A percentile compares a stretch with the other conserved stretches of the same genome.
These are phyloP conservation scores for Trypanosoma caninum DNA, from an alignment of 208 protist genomes.

Conservation along the genomic window DNA sequence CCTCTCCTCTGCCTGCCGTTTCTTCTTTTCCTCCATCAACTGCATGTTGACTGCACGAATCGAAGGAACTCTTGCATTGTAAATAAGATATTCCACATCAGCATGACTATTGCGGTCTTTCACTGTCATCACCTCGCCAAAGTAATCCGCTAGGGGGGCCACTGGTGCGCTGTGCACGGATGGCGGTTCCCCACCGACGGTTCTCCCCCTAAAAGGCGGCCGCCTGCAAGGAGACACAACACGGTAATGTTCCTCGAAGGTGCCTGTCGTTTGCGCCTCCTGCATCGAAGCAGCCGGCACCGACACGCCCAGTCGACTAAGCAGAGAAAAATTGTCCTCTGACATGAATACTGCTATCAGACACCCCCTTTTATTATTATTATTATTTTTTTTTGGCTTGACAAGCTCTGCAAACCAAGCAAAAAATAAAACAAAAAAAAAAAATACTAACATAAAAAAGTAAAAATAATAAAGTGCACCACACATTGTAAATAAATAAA, in stretches of 20 bases:
- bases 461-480: no score
- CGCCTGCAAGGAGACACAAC: slow-evolving; percentile 52
- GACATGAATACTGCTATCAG: slow-evolving; percentile 2
- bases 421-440: neutral
- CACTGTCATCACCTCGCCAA: slow-evolving; percentile 45
- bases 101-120: slow-evolving; percentile 26
- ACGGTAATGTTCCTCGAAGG: slow-evolving; percentile 20
- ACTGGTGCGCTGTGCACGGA: slow-evolving; percentile 20
- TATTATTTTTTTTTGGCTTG: slow-evolving; percentile 3
- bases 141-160: slow-evolving; percentile 42
- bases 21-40: slow-evolving; percentile 41
- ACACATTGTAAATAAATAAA: neutral
- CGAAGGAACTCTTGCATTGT: slow-evolving; percentile 58
- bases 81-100: slow-evolving; percentile 60
- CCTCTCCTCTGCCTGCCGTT: slow-evolving; percentile 5
- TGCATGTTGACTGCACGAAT: slow-evolving; percentile 63
- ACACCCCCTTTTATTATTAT: neutral
- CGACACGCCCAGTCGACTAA: slow-evolving; percentile 49
- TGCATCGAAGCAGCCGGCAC: slow-evolving; percentile 14
- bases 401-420: neutral
- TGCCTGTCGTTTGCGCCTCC: neutral
- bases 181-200: slow-evolving; percentile 30
- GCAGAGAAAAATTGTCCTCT: slow-evolving; percentile 65
- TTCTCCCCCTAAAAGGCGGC: slow-evolving; percentile 21
- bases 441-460: neutral